Conservation (phyloP, 2,329 filamentous ascomycete genomes). For the Trichophyton schoenleinii region DNA sequence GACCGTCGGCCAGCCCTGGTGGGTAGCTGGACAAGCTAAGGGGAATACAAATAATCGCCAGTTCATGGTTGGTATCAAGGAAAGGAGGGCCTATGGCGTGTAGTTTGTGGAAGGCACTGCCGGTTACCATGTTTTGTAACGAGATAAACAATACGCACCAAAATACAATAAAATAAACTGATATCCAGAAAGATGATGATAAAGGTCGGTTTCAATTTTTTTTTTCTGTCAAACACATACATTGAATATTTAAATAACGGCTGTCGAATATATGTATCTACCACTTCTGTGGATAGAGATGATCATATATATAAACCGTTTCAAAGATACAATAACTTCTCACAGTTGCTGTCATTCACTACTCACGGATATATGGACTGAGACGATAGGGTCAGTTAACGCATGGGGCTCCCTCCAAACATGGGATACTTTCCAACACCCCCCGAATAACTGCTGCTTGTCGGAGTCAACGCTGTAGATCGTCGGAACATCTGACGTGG, state of each 20-base stretch:
- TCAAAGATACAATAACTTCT: too few relatives aligned
- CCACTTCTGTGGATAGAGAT: neutral
- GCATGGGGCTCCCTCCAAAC: constrained; percentile 13
- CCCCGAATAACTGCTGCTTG: constrained; percentile 29
- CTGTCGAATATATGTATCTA: neutral
- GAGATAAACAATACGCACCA: neutral
- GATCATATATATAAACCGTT: neutral
- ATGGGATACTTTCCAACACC: neutral
- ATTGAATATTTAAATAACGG: neutral
- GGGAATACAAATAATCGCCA: neutral
- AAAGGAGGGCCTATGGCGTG: neutral
- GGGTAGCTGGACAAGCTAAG: neutral
- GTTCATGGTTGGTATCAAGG: neutral
- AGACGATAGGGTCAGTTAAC: neutral
- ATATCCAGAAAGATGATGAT: neutral
- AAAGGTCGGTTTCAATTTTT: neutral
- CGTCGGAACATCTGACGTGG: constrained; percentile 32
- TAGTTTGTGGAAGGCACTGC: neutral
- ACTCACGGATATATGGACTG: too few relatives aligned
- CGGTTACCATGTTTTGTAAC: neutral
- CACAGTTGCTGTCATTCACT: too few relatives aligned
- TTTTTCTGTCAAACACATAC: neutral
- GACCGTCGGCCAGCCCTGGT: neutral
- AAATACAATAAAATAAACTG: neutral
- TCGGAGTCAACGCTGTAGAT: constrained; percentile 31